A percentile compares a stretch with the other conserved stretches of the same genome.
phyloP scores from a whole-genome alignment of 2,329 filamentous ascomycete genomes.

The Arthroderma uncinatum region DNA sequence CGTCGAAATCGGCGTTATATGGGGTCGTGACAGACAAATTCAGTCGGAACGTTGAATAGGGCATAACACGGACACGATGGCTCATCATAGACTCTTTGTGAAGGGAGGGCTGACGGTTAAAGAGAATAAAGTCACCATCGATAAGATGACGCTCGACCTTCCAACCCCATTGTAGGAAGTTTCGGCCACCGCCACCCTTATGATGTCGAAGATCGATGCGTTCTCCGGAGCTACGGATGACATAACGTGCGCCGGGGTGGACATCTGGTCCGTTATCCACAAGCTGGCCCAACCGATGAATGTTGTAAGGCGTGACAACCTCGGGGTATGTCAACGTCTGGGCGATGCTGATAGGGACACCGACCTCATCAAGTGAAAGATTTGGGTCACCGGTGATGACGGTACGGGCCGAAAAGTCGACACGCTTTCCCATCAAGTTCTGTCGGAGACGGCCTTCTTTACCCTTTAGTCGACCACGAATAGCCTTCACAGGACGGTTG shows the following conservation, averaged over 20 bases:
- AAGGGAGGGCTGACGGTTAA: slow-evolving; percentile 97
- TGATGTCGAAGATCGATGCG: slow-evolving; percentile 92
- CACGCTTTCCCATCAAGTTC: slow-evolving; percentile 99
- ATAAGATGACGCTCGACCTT: slow-evolving; percentile 96
- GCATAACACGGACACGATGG: slow-evolving; percentile 94
- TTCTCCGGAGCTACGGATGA: slow-evolving; percentile 85
- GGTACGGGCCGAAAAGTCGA: slow-evolving; percentile 97
- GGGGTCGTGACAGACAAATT: slow-evolving; percentile 96
- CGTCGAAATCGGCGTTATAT: slow-evolving; percentile 99
- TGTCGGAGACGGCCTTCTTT: slow-evolving; percentile 97
- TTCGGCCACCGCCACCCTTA: slow-evolving; percentile 65
- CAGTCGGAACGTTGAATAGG: slow-evolving; percentile 94
- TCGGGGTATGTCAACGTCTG: slow-evolving; percentile 91
- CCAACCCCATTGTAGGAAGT: slow-evolving; percentile 89
- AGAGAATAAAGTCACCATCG: slow-evolving; percentile 95
- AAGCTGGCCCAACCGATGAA: slow-evolving; percentile 75
- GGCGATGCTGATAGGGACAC: slow-evolving; percentile 88
- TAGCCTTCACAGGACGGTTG: slow-evolving; percentile 89
- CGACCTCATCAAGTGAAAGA: slow-evolving; percentile 89
- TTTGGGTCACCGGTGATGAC: slow-evolving; percentile 99
- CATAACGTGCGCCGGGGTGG: slow-evolving; percentile 92
- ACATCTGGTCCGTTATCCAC: slow-evolving; percentile 91
- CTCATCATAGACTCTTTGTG: slow-evolving; percentile 99
- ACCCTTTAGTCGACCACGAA: slow-evolving; percentile 92
- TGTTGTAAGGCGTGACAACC: slow-evolving; percentile 96